Base-by-base conservation (phyloP, 2,329 filamentous ascomycete genomes). In the Fusarium heterosporum region DNA sequence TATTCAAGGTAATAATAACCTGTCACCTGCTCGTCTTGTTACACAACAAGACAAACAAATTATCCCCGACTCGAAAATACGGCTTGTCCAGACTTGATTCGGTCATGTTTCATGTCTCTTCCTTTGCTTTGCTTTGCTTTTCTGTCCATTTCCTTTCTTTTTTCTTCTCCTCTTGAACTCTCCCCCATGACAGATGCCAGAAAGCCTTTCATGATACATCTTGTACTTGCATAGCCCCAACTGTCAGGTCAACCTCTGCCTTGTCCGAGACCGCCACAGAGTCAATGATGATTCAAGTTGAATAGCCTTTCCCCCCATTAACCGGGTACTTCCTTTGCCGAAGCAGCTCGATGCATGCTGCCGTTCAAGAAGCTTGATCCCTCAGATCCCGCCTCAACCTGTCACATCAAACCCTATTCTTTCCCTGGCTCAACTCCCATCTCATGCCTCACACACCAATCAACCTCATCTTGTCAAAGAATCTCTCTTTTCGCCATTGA, bases 401-500 rank as follows among this genome's bases (percentile, higher is more conserved):
- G 43, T 49, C 64, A 65, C 42, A 25, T 61, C 48, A 51, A 63
- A 36, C 45, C 46, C 50, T 43, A 22, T 43, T 48, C 39, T 41
- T 38, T 39, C 50, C 36, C 34, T 61, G 38, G 22, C 22, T 22
- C 22, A 6, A 6, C 40, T 38, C 25, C 38, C 19, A 67, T 51
- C 58, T 51, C 28, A 39, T n/a, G 30, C n/a, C 14, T 52, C 16
- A 17, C 41, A 36, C 26, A 63, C 49, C 28, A 29, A 66, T 36
- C 36, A 40, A 40, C 19, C 19, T 47, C 40, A 34, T 28, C 41
- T 43, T 40, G 22, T 47, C 48, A 42, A 50, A 55, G 36, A 47
- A 17, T 50, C 36, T 61, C 55, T 45, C 43, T 68, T 56, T 52
- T 56, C 36, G 49, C 26, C 47, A 69, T 70, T 72, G 70, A 56